Percentiles rank a stretch among this genome's conserved stretches.
Evolutionary conservation across 2,329 filamentous ascomycete species (phyloP).

Genomic region (Pseudogymnoascus sp.): DNA sequence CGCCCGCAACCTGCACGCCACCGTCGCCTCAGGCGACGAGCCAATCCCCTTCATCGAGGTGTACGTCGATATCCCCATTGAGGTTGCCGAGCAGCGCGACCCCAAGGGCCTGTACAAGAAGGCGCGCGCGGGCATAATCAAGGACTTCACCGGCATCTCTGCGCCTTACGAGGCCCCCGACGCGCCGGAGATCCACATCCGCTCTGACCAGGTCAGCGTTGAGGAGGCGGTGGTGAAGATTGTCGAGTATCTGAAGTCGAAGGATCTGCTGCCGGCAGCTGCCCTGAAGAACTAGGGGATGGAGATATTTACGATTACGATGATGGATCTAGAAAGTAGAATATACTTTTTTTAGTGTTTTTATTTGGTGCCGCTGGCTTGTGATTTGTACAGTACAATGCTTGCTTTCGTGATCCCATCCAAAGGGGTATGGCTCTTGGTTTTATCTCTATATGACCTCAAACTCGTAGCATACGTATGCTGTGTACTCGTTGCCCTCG

Average conservation of each 20-base stretch:
- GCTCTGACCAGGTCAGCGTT: slow-evolving; percentile 71
- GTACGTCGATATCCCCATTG: slow-evolving; percentile 82
- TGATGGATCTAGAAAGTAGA: slow-evolving; percentile 4
- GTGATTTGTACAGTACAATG: neutral
- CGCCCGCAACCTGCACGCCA: slow-evolving; percentile 71
- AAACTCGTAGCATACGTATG: slow-evolving; percentile 96
- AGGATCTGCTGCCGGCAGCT: slow-evolving; percentile 46
- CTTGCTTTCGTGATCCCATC: slow-evolving; percentile 4
- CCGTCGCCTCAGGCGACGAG: slow-evolving; percentile 44
- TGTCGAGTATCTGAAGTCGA: slow-evolving; percentile 64
- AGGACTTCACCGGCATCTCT: slow-evolving; percentile 93
- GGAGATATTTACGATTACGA: neutral
- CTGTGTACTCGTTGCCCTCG: slow-evolving; percentile 78
- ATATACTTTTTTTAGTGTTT: neutral
- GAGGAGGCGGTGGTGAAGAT: slow-evolving; percentile 86
- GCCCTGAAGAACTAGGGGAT: slow-evolving; percentile 10
- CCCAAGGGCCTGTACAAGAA: slow-evolving; percentile 98
- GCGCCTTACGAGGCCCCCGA: slow-evolving; percentile 89
- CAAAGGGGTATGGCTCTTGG: neutral
- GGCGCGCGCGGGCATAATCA: slow-evolving; percentile 85
- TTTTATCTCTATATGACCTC: slow-evolving; percentile 46
- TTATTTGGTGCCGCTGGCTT: neutral
- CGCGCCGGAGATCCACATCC: slow-evolving; percentile 78
- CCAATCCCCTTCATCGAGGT: slow-evolving; percentile 87
- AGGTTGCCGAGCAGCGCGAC: slow-evolving; percentile 88